Evolutionary conservation across 805 yeast species (phyloP).

Genomic region (Metschnikowia lachancei): DNA sequence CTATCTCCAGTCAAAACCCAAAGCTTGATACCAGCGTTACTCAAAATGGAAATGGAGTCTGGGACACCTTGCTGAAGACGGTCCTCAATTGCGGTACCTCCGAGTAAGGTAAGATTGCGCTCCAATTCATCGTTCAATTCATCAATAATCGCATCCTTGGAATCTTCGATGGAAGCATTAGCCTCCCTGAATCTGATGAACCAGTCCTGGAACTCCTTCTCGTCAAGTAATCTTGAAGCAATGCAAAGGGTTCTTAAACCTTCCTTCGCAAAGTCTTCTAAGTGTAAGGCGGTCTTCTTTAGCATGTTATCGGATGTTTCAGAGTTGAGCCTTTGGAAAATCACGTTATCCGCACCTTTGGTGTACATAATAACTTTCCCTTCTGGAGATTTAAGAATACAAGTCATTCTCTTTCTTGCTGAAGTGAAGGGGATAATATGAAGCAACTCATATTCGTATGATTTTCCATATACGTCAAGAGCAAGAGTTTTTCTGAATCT

Average conservation of each 20-base stretch:
- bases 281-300: constrained; percentile 56
- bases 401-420: constrained; percentile 76
- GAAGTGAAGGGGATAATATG: constrained; percentile 65
- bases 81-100: constrained; percentile 84
- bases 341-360: constrained; percentile 79
- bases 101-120: constrained; percentile 52
- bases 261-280: constrained; percentile 70
- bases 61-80: constrained; percentile 78
- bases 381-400: constrained; percentile 49
- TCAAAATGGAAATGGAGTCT: constrained; percentile 61
- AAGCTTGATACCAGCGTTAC: constrained; percentile 71
- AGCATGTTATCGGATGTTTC: constrained; percentile 45
- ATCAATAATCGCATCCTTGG: constrained; percentile 59
- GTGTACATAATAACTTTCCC: constrained; percentile 46
- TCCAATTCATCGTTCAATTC: constrained; percentile 59
- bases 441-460: constrained; percentile 47
- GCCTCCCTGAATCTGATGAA: constrained; percentile 55
- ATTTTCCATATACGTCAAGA: constrained; percentile 46
- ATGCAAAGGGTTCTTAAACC: constrained; percentile 76
- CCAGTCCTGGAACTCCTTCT: constrained; percentile 53
- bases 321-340: constrained; percentile 43
- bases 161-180: constrained; percentile 47
- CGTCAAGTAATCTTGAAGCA: constrained; percentile 53
- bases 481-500: constrained; percentile 48
- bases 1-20: constrained; percentile 86